phyloP scores from a whole-genome alignment of 768 basidiomycete species.

The Amanita polypyramis region DNA sequence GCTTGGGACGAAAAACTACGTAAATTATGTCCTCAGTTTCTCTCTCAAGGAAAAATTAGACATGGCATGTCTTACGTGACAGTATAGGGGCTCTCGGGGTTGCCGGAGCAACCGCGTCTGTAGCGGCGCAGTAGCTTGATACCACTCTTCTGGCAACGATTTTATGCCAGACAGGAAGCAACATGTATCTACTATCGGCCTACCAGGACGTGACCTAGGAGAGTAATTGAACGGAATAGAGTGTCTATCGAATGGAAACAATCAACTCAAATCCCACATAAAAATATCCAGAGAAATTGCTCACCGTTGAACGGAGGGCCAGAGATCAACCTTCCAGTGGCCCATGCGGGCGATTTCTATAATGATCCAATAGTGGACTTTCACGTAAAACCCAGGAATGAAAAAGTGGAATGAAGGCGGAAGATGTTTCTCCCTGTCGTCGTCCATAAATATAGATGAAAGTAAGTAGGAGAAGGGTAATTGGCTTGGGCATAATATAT shows the following conservation, averaged over 20 bases:
- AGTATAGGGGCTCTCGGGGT: constrained; percentile 29
- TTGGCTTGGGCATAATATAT: constrained; percentile 17
- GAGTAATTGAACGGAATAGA: constrained; percentile 38
- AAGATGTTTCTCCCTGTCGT: constrained; percentile 21
- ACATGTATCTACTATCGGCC: constrained; percentile 37
- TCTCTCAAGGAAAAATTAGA: not conserved
- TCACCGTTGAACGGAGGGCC: constrained; percentile 38
- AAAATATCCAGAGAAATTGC: constrained; percentile 11
- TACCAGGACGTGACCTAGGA: constrained; percentile 44
- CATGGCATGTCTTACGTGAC: constrained; percentile 32
- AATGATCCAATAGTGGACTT: constrained; percentile 34
- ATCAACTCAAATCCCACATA: too few species aligned
- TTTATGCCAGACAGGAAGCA: constrained; percentile 52
- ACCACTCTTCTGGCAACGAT: constrained; percentile 58
- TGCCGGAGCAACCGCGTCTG: constrained; percentile 22
- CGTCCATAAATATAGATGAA: constrained; percentile 34
- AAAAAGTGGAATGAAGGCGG: constrained; percentile 38
- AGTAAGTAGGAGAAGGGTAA: constrained; percentile 34
- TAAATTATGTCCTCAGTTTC: not conserved
- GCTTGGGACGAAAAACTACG: constrained; percentile 51
- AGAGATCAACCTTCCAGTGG: constrained; percentile 29
- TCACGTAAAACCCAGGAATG: constrained; percentile 24
- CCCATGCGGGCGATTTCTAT: constrained; percentile 29
- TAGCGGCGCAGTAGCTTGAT: constrained; percentile 34
- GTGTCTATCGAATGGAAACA: constrained; percentile 18